These are phyloP conservation scores for Lonicera japonica DNA, from an alignment of 129 eudicot genomes.

Conservation along the genomic window DNA sequence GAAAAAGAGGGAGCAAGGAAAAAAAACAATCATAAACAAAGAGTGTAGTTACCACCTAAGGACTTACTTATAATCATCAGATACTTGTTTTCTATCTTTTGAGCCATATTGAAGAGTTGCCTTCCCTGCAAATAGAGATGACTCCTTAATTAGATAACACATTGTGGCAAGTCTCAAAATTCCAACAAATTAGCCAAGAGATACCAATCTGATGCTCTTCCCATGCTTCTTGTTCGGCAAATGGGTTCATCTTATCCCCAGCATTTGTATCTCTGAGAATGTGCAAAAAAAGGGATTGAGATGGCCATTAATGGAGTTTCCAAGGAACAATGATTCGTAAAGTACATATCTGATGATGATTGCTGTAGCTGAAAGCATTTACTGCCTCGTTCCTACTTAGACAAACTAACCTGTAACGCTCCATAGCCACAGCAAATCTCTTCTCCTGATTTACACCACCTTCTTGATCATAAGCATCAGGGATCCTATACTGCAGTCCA, in stretches of 20 bases:
- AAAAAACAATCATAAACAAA: conserved; percentile 4
- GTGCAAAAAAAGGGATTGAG: conserved; percentile 6
- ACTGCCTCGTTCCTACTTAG: not conserved
- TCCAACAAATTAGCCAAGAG: not conserved
- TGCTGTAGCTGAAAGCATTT: not conserved
- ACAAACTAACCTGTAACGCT: conserved; percentile 70
- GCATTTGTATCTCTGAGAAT: conserved; percentile 60
- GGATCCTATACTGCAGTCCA: conserved; percentile 78
- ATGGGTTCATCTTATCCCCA: conserved; percentile 90
- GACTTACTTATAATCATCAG: conserved; percentile 75
- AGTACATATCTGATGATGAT: conserved; percentile 4
- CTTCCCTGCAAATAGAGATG: conserved; percentile 51
- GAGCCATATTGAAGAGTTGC: conserved; percentile 85
- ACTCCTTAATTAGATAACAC: conserved; percentile 10
- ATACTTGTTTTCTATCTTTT: conserved; percentile 53
- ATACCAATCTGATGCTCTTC: conserved; percentile 96
- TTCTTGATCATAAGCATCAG: conserved; percentile 88
- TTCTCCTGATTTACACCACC: conserved; percentile 88
- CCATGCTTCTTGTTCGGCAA: conserved; percentile 99
- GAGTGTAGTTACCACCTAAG: not conserved
- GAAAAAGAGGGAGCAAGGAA: not conserved
- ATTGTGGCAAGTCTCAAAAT: not conserved
- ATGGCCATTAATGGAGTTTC: not conserved
- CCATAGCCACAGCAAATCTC: conserved; percentile 87
- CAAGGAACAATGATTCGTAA: not conserved